phyloP scores from a whole-genome alignment of 306 rosid genomes.

The Erythrophleum fordii region DNA sequence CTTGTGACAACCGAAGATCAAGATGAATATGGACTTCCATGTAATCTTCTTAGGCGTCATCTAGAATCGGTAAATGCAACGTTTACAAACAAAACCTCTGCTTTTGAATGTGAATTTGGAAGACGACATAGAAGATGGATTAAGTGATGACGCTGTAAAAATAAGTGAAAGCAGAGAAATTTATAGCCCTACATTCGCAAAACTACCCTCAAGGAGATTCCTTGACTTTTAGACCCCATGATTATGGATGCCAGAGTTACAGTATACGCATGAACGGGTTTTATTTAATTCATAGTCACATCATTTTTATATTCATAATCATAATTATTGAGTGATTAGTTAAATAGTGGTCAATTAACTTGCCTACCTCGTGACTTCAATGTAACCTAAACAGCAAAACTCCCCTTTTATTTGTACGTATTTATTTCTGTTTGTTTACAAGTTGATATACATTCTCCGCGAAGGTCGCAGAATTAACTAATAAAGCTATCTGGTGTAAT shows the following conservation, averaged over 20 bases:
- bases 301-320: not conserved
- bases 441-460: slow-evolving; percentile 33
- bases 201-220: slow-evolving; percentile 45
- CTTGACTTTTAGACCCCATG: slow-evolving; percentile 51
- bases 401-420: slow-evolving; percentile 21
- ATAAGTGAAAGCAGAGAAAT: slow-evolving; percentile 37
- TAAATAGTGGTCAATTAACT: not conserved
- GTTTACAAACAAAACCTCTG: slow-evolving; percentile 4
- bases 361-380: slow-evolving; percentile 50
- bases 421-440: slow-evolving; percentile 24
- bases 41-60: slow-evolving; percentile 55
- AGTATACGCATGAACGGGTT: slow-evolving; percentile 31
- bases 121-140: slow-evolving; percentile 31
- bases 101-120: slow-evolving; percentile 35
- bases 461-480: slow-evolving; percentile 21
- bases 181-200: slow-evolving; percentile 46
- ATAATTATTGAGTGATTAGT: not conserved
- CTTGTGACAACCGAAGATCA: slow-evolving; percentile 66
- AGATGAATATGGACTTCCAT: slow-evolving; percentile 71
- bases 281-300: not conserved
- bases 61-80: slow-evolving; percentile 20
- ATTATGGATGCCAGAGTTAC: slow-evolving; percentile 33
- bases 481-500: slow-evolving; percentile 14
- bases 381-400: slow-evolving; percentile 9
- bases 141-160: slow-evolving; percentile 33